These are phyloP conservation scores for Tarenaya hassleriana DNA, from an alignment of 345 rosid genomes.

Conservation along the genomic window DNA sequence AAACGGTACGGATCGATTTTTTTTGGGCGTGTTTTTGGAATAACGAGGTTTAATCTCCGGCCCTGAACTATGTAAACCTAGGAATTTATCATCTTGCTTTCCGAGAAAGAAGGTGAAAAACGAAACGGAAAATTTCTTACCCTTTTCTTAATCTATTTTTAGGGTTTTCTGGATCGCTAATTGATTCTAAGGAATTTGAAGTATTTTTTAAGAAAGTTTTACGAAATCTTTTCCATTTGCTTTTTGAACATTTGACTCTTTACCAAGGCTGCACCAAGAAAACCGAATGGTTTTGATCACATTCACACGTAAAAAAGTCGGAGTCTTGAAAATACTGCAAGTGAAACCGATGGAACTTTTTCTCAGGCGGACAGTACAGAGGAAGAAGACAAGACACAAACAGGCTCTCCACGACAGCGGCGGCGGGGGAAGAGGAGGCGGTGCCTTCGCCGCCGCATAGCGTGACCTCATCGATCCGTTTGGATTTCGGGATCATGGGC, in stretches of 20 bases:
- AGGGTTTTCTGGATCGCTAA: background rate
- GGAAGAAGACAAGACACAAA: constrained; percentile 46
- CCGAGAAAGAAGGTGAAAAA: constrained; percentile 4
- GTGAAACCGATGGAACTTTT: constrained; percentile 39
- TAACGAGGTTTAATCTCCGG: background rate
- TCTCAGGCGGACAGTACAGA: constrained; percentile 29
- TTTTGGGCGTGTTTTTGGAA: background rate
- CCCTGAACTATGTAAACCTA: background rate
- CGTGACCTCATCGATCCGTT: constrained; percentile 68
- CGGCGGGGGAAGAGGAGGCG: constrained; percentile 31
- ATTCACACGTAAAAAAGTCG: too few species aligned
- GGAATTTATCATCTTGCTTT: background rate
- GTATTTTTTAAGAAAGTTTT: too few species aligned
- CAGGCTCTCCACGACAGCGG: constrained; percentile 29
- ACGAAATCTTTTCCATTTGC: too few species aligned
- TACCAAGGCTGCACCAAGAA: too few species aligned
- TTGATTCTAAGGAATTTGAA: too few species aligned
- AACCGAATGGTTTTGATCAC: too few species aligned
- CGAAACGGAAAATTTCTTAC: background rate
- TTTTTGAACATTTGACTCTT: too few species aligned
- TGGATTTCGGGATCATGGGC: constrained; percentile 65
- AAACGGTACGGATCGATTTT: constrained; percentile 33
- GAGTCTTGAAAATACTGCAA: background rate
- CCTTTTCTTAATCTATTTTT: background rate
- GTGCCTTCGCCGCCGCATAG: constrained; percentile 85